Base-by-base conservation (phyloP, 352 stramenopile species). In the Globisporangium megalacanthum region DNA sequence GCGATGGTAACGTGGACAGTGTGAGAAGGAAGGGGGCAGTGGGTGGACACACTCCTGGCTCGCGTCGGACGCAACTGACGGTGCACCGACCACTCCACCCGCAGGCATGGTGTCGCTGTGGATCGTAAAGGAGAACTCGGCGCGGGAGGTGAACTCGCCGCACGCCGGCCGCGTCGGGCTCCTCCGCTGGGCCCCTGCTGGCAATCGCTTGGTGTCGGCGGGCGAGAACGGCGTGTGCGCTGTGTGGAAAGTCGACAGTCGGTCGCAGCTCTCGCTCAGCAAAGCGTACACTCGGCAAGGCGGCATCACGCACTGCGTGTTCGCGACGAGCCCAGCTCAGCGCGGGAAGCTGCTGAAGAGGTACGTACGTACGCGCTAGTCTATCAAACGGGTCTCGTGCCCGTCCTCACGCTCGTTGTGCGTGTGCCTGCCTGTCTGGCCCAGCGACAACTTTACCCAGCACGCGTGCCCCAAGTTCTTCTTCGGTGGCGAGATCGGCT, bases 401-500 rank as follows among this genome's bases (percentile, higher is more conserved):
- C 19, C 19, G 1, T 20, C 50, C 11, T 42, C 35, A 37, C 25
- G 25, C 25, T 29, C 4, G 25, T 4, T 29, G 25, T 29, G 25
- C 25, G 25, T 29, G 25, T 47, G 49, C n/a, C 29, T 47, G 49
- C n/a, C 29, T 20, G 5, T 33, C 13, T 45, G 37, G 17, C 6
- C n/a, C 39, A 86, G 75, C 22, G 71, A 83, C 6, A 50, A 61
- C 3, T 89, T 85, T 52, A 68, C 77, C 8, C 75, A 86, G 49
- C 68, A 71, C 7, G 62, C 69, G 6, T 94, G 84, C 49, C 86
- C 86, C 25, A 77, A 88, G 31, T 98, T 98, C 62, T 98, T 98
- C 64, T 95, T 97, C 54, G 91, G 88, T n/a, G 91, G 87, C n/a
- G 86, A 97, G 54, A 73, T 79, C 20, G 94, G 93, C 2, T 83